Base-by-base conservation (phyloP, 805 yeast species). In the Clavispora fructus region DNA sequence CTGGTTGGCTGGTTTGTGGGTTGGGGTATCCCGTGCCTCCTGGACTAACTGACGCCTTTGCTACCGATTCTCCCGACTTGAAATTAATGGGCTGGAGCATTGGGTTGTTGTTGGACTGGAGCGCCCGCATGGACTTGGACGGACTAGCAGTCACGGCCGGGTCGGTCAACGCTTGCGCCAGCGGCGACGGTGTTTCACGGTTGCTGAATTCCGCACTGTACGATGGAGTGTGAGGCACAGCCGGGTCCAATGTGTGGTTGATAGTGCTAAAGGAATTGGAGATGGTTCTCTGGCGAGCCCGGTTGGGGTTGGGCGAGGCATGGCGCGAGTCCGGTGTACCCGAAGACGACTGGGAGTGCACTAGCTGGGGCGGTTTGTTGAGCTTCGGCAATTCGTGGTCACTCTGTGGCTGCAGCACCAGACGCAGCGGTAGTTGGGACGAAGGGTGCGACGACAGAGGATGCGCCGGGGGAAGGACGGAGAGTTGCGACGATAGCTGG, bases 71-170 rank as follows among this genome's bases (percentile, higher is more conserved):
- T 1, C 45, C 32, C 53, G 49, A 37, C 58, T 75, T 74, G 54
- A 71, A 73, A 56, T 79, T 79, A 40, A 79, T 75, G 1, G 84
- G 83, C 53, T 78, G 83, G 37, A 79, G 63, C 33, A 79, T 58
- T 7, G 82, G 82, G 44, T 73, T 68, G 28, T 67, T 57, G 41
- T 57, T 64, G 1, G 71, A 53, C 16, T 74, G 75, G 12, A 78
- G 61, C 1, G 83, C 82, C 53, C 78, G 75, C 84, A 79, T 66
- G 8, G 64, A 63, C 51, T 62, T 67, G 4, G 65, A 71, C 6
- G 77, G 77, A 3, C 75, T 71, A 35, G 56, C 57, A 1, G 67
- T 57, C 40, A 55, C 54, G 1, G 50, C 38, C 3, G 47, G 38
- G 7, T 57, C 54, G 1, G 55, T 45, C 33, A 59, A 38, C 6